Evolutionary conservation across 108 stramenopile genomes (phyloP).

Genomic region (Conticribra guillardii): DNA sequence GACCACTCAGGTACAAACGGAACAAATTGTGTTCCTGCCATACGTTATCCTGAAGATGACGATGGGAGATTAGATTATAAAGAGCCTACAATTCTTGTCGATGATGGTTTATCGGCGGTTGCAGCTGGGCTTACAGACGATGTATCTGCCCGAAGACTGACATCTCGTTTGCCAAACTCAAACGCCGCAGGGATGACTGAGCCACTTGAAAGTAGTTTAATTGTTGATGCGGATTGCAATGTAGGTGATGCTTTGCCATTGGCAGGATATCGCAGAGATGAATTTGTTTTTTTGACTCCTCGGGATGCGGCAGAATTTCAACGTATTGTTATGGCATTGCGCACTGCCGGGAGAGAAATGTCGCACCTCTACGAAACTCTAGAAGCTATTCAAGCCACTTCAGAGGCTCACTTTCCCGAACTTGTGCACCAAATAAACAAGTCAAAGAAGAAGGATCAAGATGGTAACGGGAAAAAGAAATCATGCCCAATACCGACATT

Average conservation of each 20-base stretch:
- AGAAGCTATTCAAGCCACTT: slow-evolving; percentile 57
- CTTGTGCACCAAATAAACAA: slow-evolving; percentile 36
- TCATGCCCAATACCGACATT: not conserved
- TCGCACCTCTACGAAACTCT: slow-evolving; percentile 62
- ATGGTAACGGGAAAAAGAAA: slow-evolving; percentile 11
- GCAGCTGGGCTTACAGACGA: not conserved
- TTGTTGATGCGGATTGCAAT: not conserved
- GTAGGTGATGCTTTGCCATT: not conserved
- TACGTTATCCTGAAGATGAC: not conserved
- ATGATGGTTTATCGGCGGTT: not conserved
- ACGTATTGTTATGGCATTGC: slow-evolving; percentile 61
- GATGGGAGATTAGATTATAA: not conserved
- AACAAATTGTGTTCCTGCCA: not conserved
- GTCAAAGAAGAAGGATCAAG: slow-evolving; percentile 4
- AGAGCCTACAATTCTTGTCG: not conserved
- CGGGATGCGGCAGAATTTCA: slow-evolving; percentile 78
- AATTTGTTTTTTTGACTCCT: slow-evolving; percentile 66
- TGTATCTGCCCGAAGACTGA: not conserved
- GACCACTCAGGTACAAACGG: not conserved
- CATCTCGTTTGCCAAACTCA: not conserved
- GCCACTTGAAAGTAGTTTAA: too few species aligned
- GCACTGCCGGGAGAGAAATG: slow-evolving; percentile 56
- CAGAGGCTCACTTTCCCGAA: slow-evolving; percentile 49
- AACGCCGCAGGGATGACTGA: too few species aligned
- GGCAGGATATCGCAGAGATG: slow-evolving; percentile 7